A percentile compares a stretch with the other conserved stretches of the same genome.
These are phyloP conservation scores for Tolypocladium inflatum DNA, from an alignment of 2,329 filamentous ascomycete species.

Conservation along the genomic window DNA sequence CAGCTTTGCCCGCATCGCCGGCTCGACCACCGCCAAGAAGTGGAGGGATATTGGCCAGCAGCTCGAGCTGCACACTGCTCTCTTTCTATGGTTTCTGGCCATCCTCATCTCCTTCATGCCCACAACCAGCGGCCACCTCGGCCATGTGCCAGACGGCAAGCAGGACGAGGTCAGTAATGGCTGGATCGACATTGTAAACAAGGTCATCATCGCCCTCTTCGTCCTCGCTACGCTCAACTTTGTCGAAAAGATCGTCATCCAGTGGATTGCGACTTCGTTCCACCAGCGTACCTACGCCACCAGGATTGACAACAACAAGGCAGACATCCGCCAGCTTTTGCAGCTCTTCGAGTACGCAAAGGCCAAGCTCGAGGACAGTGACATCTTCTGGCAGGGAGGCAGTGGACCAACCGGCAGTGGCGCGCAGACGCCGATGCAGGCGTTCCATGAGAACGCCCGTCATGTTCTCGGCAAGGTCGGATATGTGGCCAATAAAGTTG, in stretches of 20 bases:
- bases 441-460: constrained; percentile 66
- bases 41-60: constrained; percentile 84
- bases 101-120: constrained; percentile 79
- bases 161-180: constrained; percentile 37
- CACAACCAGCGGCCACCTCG: constrained; percentile 57
- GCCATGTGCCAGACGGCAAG: constrained; percentile 16
- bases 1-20: constrained; percentile 57
- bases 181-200: constrained; percentile 77
- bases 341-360: constrained; percentile 62
- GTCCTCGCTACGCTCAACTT: constrained; percentile 73
- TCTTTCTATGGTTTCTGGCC: constrained; percentile 89
- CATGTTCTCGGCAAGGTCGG: constrained; percentile 72
- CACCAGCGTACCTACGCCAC: constrained; percentile 85
- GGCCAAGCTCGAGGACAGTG: constrained; percentile 51
- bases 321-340: constrained; percentile 60
- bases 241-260: constrained; percentile 85
- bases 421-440: constrained; percentile 61
- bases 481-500: constrained; percentile 75
- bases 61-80: constrained; percentile 72
- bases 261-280: constrained; percentile 89
- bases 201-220: constrained; percentile 78
- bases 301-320: constrained; percentile 86
- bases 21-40: constrained; percentile 81
- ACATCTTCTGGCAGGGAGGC: constrained; percentile 37
- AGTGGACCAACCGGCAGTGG: constrained; percentile 41